Conservation (phyloP, 176 grass and related monocot species). For the Tillandsia fasciculata region DNA sequence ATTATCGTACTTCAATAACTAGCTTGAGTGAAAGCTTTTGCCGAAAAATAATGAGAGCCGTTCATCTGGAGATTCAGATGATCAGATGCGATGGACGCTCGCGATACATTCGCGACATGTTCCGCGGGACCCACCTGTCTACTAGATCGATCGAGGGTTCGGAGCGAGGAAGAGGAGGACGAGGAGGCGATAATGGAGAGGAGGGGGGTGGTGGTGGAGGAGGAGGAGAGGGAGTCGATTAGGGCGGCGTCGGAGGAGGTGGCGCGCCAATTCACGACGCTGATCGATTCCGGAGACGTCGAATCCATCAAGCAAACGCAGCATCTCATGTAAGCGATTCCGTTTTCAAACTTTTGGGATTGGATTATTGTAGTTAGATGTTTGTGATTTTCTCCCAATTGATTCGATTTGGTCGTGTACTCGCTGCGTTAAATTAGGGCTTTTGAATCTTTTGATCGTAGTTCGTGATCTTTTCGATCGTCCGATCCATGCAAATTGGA, state of each 20-base stretch:
- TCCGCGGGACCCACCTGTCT: neutral
- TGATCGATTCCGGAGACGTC: conserved; percentile 41
- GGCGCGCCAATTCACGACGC: conserved; percentile 42
- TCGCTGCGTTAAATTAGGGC: no score
- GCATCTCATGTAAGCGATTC: conserved; percentile 51
- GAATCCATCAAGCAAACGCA: conserved; percentile 50
- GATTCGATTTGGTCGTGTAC: neutral
- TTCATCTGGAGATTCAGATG: no score
- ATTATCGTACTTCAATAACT: no score
- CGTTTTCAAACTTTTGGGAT: neutral
- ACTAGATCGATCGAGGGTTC: neutral
- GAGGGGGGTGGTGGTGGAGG: conserved; percentile 28
- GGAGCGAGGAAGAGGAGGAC: neutral
- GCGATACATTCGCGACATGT: neutral
- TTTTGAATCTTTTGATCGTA: neutral
- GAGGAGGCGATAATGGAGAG: neutral
- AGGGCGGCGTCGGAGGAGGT: conserved; percentile 53
- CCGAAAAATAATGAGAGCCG: no score
- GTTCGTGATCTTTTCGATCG: neutral
- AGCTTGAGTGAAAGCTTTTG: no score
- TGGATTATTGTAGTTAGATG: neutral
- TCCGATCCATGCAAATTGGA: no score
- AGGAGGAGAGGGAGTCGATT: conserved; percentile 25
- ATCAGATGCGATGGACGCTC: neutral
- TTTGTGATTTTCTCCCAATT: neutral